phyloP scores from a whole-genome alignment of 345 rosid genomes.

The Cardamine resedifolia region DNA sequence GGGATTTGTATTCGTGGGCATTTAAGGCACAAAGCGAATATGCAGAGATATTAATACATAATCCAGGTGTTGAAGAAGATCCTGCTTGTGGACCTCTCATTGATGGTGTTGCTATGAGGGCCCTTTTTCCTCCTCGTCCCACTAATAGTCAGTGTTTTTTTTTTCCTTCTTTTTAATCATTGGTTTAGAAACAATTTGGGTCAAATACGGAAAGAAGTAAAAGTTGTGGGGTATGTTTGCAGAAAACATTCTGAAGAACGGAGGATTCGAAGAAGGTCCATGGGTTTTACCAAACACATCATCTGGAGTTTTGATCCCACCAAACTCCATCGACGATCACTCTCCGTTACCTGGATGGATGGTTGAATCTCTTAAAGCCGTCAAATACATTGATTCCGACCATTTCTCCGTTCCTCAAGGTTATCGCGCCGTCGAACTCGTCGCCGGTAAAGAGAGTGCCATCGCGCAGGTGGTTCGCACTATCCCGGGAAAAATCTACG shows the following conservation, averaged over 20 bases:
- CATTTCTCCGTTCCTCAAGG: conserved; percentile 69
- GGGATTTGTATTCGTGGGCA: conserved; percentile 85
- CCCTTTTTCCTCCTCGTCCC: conserved; percentile 57
- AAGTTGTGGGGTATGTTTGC: conserved; percentile 4
- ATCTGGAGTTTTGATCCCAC: conserved; percentile 79
- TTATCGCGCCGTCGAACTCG: conserved; percentile 62
- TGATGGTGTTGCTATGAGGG: conserved; percentile 68
- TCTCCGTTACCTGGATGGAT: conserved; percentile 84
- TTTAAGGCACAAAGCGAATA: conserved; percentile 46
- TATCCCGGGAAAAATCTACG: conserved; percentile 48
- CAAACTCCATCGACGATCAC: conserved; percentile 68
- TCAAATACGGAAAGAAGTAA: neutral
- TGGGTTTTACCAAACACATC: conserved; percentile 56
- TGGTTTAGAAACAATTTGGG: neutral
- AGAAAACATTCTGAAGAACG: conserved; percentile 74
- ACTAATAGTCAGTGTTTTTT: conserved; percentile 46
- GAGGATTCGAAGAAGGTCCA: conserved; percentile 83
- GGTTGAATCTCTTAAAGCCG: conserved; percentile 80
- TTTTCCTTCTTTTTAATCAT: neutral
- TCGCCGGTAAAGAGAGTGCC: conserved; percentile 85
- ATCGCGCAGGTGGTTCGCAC: conserved; percentile 64
- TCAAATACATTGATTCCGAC: conserved; percentile 64
- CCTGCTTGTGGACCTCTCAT: conserved; percentile 86
- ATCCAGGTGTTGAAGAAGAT: conserved; percentile 86
- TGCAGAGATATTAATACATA: conserved; percentile 60